A percentile compares a stretch with the other conserved stretches of the same genome.
Evolutionary conservation across 2,329 filamentous ascomycete genomes (phyloP).

Genomic region (Trichophyton schoenleinii): DNA sequence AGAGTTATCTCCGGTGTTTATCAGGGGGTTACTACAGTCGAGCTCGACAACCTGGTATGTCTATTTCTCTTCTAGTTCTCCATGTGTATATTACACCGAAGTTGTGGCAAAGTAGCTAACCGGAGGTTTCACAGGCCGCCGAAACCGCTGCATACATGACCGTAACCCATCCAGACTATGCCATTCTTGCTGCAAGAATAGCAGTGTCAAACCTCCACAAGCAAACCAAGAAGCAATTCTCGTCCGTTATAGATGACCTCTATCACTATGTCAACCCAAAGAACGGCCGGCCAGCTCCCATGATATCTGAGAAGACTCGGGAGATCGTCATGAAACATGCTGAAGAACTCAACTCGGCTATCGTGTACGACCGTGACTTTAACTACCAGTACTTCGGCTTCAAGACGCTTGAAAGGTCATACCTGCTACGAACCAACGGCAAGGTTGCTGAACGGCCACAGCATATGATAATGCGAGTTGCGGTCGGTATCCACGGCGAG

Average conservation of each 20-base stretch:
- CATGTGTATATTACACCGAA: constrained; percentile 12
- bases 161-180: constrained; percentile 96
- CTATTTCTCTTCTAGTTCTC: not conserved
- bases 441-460: constrained; percentile 96
- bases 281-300: constrained; percentile 69
- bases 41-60: constrained; percentile 89
- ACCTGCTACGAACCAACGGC: constrained; percentile 86
- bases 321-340: constrained; percentile 91
- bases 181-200: constrained; percentile 94
- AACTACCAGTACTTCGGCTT: constrained; percentile 99
- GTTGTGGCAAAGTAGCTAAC: not conserved
- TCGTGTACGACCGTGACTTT: constrained; percentile 98
- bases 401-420: constrained; percentile 97
- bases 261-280: constrained; percentile 95
- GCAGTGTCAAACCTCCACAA: constrained; percentile 99
- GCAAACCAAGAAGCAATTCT: constrained; percentile 99
- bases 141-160: constrained; percentile 99
- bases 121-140: constrained; percentile 54
- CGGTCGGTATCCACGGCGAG: constrained; percentile 91
- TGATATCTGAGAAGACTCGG: constrained; percentile 88
- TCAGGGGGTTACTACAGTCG: constrained; percentile 89
- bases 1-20: constrained; percentile 99
- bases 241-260: constrained; percentile 82
- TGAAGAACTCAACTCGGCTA: constrained; percentile 94
- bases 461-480: constrained; percentile 99